Conservation (phyloP, 495 filamentous ascomycete species). For the Lasiosphaeria ovina region DNA sequence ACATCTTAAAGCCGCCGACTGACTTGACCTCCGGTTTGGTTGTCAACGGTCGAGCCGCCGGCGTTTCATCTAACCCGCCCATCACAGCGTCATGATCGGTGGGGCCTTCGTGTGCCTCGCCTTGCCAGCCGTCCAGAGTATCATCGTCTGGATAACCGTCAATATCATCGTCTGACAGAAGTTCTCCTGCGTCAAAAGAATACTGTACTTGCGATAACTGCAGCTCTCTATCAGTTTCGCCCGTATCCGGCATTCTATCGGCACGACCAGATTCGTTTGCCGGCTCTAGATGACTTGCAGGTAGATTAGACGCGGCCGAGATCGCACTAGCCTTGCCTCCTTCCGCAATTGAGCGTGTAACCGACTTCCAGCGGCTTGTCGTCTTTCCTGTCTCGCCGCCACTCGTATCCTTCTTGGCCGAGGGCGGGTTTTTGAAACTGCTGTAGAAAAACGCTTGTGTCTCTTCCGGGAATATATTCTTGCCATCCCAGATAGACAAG, state of each 20-base stretch:
- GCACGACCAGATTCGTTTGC: constrained; percentile 31
- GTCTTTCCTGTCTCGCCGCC: constrained; percentile 52
- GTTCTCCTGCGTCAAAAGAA: constrained; percentile 23
- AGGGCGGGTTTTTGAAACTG: constrained; percentile 72
- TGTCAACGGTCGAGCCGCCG: constrained; percentile 22
- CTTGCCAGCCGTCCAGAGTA: neutral
- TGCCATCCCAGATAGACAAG: constrained; percentile 80
- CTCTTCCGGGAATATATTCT: constrained; percentile 79
- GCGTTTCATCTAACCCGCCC: constrained; percentile 20
- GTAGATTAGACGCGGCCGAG: constrained; percentile 30
- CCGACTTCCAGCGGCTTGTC: constrained; percentile 65
- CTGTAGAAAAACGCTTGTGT: constrained; percentile 70
- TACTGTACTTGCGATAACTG: constrained; percentile 21
- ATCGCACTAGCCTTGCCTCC: constrained; percentile 37
- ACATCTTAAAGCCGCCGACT: constrained; percentile 28
- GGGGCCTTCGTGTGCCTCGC: neutral
- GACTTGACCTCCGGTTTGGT: constrained; percentile 19
- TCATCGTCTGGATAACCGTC: constrained; percentile 29
- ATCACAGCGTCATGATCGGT: constrained; percentile 15
- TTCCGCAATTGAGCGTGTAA: constrained; percentile 52
- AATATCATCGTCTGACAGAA: constrained; percentile 28
- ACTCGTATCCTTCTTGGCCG: constrained; percentile 50
- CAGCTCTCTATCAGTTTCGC: constrained; percentile 38
- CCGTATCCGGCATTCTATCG: constrained; percentile 29
- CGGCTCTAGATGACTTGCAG: constrained; percentile 7